Percentiles rank a stretch among this genome's conserved stretches.
These are phyloP conservation scores for Pilaira anomala DNA, from an alignment of 192 early-diverging fungal species.

Conservation along the genomic window DNA sequence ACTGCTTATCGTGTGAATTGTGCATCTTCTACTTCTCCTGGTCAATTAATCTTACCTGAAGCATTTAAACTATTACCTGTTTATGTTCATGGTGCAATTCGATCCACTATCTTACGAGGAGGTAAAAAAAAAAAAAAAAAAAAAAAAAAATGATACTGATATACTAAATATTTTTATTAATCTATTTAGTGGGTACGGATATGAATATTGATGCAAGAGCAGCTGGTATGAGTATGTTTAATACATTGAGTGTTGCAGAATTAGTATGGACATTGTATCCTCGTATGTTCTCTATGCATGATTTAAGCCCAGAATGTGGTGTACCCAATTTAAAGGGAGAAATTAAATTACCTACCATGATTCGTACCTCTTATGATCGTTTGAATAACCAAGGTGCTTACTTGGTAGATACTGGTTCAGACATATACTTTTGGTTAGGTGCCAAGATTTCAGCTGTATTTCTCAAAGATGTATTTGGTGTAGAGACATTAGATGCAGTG, in stretches of 20 bases:
- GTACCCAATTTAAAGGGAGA: conserved; percentile 38
- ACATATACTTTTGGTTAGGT: conserved; percentile 85
- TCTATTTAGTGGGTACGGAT: conserved; percentile 38
- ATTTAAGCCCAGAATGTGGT: conserved; percentile 29
- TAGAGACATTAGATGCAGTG: conserved; percentile 64
- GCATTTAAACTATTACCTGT: conserved; percentile 92
- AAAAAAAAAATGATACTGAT: neutral
- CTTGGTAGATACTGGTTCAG: conserved; percentile 75
- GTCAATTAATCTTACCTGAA: conserved; percentile 96
- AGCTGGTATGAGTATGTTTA: conserved; percentile 79
- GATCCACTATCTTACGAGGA: conserved; percentile 75
- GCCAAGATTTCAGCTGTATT: conserved; percentile 56
- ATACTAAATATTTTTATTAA: neutral
- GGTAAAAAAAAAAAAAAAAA: conserved; percentile 42
- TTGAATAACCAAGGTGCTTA: conserved; percentile 78
- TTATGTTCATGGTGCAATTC: conserved; percentile 81
- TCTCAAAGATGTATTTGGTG: conserved; percentile 77
- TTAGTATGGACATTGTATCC: conserved; percentile 82
- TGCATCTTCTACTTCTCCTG: conserved; percentile 86
- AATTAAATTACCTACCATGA: conserved; percentile 61
- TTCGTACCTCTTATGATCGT: conserved; percentile 75
- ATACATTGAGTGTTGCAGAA: conserved; percentile 71
- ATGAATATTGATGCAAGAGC: conserved; percentile 79
- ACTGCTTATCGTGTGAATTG: conserved; percentile 91
- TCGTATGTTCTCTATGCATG: conserved; percentile 52